Evolutionary conservation across 768 basidiomycete genomes (phyloP).

Genomic region (Austroboletus festivus): DNA sequence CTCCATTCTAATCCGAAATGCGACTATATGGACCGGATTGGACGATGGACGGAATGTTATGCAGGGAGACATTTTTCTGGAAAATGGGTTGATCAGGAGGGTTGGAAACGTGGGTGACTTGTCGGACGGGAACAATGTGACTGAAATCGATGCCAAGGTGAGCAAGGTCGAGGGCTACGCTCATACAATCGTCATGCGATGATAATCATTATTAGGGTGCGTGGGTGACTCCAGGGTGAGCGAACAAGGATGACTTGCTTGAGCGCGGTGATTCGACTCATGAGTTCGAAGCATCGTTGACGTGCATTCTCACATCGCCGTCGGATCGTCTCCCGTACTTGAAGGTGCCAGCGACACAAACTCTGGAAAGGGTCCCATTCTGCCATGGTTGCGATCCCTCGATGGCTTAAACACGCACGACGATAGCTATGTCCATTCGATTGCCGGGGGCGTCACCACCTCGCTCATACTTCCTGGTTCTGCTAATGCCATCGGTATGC

Average conservation of each 20-base stretch:
- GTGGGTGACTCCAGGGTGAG: slow-evolving; percentile 60
- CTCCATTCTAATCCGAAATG: slow-evolving; percentile 60
- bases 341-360: slow-evolving; percentile 51
- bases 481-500: slow-evolving; percentile 54
- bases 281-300: slow-evolving; percentile 42
- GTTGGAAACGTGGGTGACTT: slow-evolving; percentile 37
- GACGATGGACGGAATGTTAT: slow-evolving; percentile 54
- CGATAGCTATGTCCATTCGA: slow-evolving; percentile 49
- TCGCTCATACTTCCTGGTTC: slow-evolving; percentile 74
- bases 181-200: neutral
- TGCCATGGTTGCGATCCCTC: slow-evolving; percentile 65
- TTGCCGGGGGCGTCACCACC: slow-evolving; percentile 73
- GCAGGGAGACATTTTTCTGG: slow-evolving; percentile 58
- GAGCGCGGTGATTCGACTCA: neutral
- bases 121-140: slow-evolving; percentile 15
- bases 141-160: slow-evolving; percentile 43
- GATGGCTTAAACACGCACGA: slow-evolving; percentile 80
- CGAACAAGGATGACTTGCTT: neutral
- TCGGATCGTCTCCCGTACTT: slow-evolving; percentile 37
- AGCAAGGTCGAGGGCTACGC: neutral
- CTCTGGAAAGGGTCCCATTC: slow-evolving; percentile 40
- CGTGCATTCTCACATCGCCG: slow-evolving; percentile 57
- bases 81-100: slow-evolving; percentile 58
- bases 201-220: slow-evolving; percentile 39
- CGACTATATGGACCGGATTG: slow-evolving; percentile 75